Conservation (phyloP, 352 stramenopile species). For the Phytophthora lateralis region DNA sequence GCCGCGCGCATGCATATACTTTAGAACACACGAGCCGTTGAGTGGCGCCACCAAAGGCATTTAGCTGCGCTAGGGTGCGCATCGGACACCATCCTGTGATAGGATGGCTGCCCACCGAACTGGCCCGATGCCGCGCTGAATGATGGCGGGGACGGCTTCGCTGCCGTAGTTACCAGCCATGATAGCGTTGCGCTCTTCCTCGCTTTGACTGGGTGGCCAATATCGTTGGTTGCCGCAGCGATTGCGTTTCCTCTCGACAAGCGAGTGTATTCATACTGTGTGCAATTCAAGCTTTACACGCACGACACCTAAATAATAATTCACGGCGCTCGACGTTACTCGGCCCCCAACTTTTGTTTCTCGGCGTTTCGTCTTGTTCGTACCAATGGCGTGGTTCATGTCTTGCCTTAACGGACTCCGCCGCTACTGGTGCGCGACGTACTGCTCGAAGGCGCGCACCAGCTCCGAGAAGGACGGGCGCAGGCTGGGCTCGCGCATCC, state of each 20-base stretch:
- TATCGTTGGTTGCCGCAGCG: too few relatives aligned
- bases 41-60: neutral
- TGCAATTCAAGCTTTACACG: conserved; percentile 13
- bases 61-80: neutral
- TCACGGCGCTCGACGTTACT: conserved; percentile 2
- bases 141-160: too few relatives aligned
- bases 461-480: conserved; percentile 77
- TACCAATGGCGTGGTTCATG: conserved; percentile 20
- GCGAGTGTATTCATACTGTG: conserved; percentile 5
- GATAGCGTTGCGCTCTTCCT: too few relatives aligned
- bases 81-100: conserved; percentile 12
- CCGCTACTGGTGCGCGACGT: conserved; percentile 31
- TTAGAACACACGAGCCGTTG: conserved; percentile 7
- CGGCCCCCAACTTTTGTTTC: conserved; percentile 7
- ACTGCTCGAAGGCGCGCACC: conserved; percentile 57
- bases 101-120: conserved; percentile 3
- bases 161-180: too few relatives aligned
- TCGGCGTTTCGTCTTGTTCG: conserved; percentile 13
- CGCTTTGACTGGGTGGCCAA: neutral
- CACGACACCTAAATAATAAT: conserved; percentile 40
- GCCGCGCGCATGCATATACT: conserved; percentile 16
- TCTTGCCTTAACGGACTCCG: conserved; percentile 6
- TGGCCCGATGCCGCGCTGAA: conserved; percentile 1
- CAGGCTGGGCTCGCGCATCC: conserved; percentile 69
- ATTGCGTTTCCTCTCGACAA: neutral